Evolutionary conservation across 2,329 filamentous ascomycete species (phyloP).

Genomic region (Plenodomus tracheiphilus): DNA sequence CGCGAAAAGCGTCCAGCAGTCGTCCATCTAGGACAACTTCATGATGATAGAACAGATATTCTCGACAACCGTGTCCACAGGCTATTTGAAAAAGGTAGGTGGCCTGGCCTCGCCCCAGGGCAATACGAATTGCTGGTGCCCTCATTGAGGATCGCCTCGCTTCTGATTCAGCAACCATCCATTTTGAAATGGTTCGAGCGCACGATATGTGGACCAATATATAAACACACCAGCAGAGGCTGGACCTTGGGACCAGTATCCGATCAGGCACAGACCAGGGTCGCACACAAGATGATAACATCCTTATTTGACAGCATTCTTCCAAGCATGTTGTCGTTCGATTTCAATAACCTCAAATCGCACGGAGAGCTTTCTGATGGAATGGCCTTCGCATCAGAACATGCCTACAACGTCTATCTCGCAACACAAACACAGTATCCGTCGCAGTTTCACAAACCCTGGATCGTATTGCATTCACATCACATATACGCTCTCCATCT

Average conservation of each 20-base stretch:
- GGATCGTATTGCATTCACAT: conserved; percentile 5
- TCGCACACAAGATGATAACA: neutral
- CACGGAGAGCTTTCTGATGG: neutral
- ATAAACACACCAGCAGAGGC: no score
- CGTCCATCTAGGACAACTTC: neutral
- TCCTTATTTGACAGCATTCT: neutral
- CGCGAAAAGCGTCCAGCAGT: no score
- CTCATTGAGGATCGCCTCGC: conserved; percentile 4
- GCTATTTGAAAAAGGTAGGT: conserved; percentile 1
- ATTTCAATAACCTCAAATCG: neutral
- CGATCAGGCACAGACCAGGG: no score
- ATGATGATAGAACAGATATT: no score
- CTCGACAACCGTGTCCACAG: conserved; percentile 2
- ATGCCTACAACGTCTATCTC: neutral
- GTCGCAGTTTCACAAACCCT: neutral
- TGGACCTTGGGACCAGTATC: no score
- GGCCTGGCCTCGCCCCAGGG: neutral
- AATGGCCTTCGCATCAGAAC: neutral
- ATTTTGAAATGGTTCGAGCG: conserved; percentile 6
- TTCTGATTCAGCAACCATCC: conserved; percentile 2
- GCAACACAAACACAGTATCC: no score
- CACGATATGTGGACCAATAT: neutral
- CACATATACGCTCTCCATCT: conserved; percentile 1
- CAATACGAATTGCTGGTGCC: conserved; percentile 1
- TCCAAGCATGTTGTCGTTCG: neutral